Evolutionary conservation across 306 rosid species (phyloP), one percentile per base, ranked within the genome.

Genomic region (Neltuma alba): DNA sequence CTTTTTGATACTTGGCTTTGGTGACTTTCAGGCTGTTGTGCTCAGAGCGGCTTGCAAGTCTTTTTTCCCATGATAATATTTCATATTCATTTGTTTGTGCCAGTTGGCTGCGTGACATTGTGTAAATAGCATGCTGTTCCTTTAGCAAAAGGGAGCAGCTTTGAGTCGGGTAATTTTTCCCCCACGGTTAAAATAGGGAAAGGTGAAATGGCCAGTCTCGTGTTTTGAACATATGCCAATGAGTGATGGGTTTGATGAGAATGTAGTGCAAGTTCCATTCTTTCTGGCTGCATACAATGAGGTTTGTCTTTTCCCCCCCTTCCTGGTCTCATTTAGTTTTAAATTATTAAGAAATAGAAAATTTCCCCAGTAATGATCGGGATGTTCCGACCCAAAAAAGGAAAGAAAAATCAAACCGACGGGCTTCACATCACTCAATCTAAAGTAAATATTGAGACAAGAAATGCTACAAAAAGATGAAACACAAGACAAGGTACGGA

Each of bases 51-150:
- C 79, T 78, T 72, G 70, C 67, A 38, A 81, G 81, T 74, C 80
- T 80, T 77, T 60, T 55, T 30, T 80, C 80, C 77, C 70, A 18
- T 76, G 70, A 20, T 50, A 63, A 80, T 77, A 72, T 76, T 78
- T 21, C 50, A 69, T 28, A 83, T 89, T 87, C 79, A 74, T 77
- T 82, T 81, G 82, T 86, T 80, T 82, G 67, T 83, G 90, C 87
- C 86, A 41, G 58, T 80, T 69, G 85, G 84, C 89, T 71, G 84
- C 90, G 88, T 83, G 89, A 86, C 77, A 85, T 82, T 80, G 13
- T 84, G 92, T 89, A 92, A 85, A 89, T 92, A 92, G 91, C 74
- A 76, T 83, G 87, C 23, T 83, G 86, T 74, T 83, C 83, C 87
- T 82, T 65, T 69, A 71, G 75, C 70, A 42, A 34, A 79, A 79